Evolutionary conservation across 2,329 filamentous ascomycete genomes (phyloP).

Genomic region (Fusarium ramigenum): DNA sequence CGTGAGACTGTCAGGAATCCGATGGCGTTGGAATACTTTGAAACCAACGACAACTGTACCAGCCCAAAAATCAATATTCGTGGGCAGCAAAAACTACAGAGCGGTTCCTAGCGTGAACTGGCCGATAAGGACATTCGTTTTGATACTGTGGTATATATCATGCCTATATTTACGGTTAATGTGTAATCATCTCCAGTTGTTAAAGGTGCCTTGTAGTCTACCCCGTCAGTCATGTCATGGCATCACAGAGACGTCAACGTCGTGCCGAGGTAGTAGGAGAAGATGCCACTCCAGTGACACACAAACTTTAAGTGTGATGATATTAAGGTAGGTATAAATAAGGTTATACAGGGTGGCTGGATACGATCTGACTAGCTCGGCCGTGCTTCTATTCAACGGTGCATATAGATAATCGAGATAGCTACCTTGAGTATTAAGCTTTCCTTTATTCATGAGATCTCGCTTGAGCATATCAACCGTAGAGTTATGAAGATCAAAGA

Average conservation of each 20-base stretch:
- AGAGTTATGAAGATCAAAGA: not conserved
- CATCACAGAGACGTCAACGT: not conserved
- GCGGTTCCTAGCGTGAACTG: not conserved
- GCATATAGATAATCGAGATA: constrained; percentile 6
- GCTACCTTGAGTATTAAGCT: not conserved
- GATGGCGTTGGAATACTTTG: not conserved
- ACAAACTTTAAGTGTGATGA: not conserved
- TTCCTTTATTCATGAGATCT: not conserved
- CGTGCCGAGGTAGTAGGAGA: not conserved
- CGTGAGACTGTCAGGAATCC: not conserved
- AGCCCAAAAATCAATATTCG: not conserved
- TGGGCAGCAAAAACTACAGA: not conserved
- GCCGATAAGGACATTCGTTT: not conserved
- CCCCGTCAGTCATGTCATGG: too few relatives aligned
- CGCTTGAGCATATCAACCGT: not conserved
- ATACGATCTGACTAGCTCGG: not conserved
- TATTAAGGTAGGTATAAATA: not conserved
- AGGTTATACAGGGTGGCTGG: not conserved
- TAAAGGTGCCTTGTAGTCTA: not conserved
- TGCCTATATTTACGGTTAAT: not conserved
- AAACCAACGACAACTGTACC: not conserved
- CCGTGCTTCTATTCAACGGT: not conserved
- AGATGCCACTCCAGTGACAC: not conserved
- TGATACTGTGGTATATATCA: not conserved
- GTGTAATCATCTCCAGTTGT: not conserved